Percentiles rank a stretch among this genome's conserved stretches.
These are phyloP conservation scores for Polygonum maritimum DNA, from an alignment of 148 eudicot genomes.

Conservation along the genomic window DNA sequence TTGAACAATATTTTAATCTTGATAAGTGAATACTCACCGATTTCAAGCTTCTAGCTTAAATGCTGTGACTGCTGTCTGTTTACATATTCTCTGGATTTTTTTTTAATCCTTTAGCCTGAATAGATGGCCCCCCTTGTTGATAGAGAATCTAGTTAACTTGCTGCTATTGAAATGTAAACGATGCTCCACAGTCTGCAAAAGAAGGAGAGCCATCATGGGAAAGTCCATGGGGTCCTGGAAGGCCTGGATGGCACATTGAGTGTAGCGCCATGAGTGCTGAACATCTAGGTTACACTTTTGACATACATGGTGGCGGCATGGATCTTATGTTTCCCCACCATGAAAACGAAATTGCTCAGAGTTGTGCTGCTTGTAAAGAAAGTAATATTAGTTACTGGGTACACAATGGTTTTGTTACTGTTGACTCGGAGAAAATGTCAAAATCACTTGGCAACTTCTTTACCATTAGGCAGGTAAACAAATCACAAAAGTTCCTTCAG, in stretches of 20 bases:
- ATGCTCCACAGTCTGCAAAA: slow-evolving; percentile 70
- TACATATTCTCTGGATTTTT: not conserved
- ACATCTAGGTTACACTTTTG: slow-evolving; percentile 71
- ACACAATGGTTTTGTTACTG: slow-evolving; percentile 91
- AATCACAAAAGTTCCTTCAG: not conserved
- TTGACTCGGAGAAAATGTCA: slow-evolving; percentile 90
- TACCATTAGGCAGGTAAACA: slow-evolving; percentile 84
- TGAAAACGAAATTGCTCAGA: slow-evolving; percentile 97
- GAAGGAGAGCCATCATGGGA: slow-evolving; percentile 95
- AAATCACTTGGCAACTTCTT: slow-evolving; percentile 98
- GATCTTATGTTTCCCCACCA: slow-evolving; percentile 97
- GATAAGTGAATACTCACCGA: not conserved
- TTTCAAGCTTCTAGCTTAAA: not conserved
- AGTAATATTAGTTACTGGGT: slow-evolving; percentile 84
- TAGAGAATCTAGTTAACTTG: not conserved
- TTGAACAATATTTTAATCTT: not conserved
- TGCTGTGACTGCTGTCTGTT: not conserved
- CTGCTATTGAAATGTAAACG: not conserved
- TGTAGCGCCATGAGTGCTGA: slow-evolving; percentile 99
- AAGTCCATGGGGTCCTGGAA: slow-evolving; percentile 99
- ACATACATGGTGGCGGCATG: slow-evolving; percentile 99
- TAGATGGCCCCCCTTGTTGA: not conserved
- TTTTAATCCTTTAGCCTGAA: not conserved
- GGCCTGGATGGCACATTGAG: slow-evolving; percentile 99
- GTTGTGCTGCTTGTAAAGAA: slow-evolving; percentile 84